Percentiles rank a stretch among this genome's conserved stretches.
These are phyloP conservation scores for Triticum urartu DNA, from an alignment of 176 grass and related monocot species.

Conservation along the genomic window DNA sequence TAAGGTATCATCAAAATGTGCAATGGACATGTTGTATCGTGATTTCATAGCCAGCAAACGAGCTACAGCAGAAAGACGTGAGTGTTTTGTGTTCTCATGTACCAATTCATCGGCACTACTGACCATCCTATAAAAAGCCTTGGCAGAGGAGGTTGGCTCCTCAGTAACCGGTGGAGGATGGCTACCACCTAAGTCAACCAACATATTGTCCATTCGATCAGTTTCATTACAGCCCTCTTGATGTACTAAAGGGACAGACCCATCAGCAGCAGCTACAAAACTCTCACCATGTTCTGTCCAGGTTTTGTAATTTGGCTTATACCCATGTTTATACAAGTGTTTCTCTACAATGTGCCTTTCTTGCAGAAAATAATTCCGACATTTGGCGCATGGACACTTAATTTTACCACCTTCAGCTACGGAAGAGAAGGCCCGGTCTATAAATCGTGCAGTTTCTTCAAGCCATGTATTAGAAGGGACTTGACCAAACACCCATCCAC, in stretches of 20 bases:
- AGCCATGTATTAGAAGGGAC: neutral
- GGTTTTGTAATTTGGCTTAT: neutral
- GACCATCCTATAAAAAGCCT: no score
- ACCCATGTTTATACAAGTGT: neutral
- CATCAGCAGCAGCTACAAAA: neutral
- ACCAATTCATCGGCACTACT: no score
- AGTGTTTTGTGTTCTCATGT: no score
- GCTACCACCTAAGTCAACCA: no score
- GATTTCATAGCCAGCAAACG: no score
- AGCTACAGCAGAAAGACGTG: no score
- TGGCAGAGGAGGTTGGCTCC: no score
- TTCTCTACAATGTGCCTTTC: neutral
- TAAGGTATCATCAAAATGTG: neutral
- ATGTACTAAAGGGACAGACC: neutral
- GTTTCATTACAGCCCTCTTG: neutral
- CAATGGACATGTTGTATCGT: neutral
- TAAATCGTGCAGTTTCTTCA: neutral
- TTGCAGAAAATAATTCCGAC: neutral
- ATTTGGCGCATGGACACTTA: neutral
- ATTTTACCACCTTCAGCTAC: neutral
- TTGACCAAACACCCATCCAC: no score
- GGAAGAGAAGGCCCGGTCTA: neutral
- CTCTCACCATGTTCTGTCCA: neutral
- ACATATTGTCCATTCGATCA: no score
- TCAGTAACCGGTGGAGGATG: no score